Evolutionary conservation across 2,329 filamentous ascomycete genomes (phyloP), one percentile per base, ranked within the genome.

Genomic region (Orbilia javanica): DNA sequence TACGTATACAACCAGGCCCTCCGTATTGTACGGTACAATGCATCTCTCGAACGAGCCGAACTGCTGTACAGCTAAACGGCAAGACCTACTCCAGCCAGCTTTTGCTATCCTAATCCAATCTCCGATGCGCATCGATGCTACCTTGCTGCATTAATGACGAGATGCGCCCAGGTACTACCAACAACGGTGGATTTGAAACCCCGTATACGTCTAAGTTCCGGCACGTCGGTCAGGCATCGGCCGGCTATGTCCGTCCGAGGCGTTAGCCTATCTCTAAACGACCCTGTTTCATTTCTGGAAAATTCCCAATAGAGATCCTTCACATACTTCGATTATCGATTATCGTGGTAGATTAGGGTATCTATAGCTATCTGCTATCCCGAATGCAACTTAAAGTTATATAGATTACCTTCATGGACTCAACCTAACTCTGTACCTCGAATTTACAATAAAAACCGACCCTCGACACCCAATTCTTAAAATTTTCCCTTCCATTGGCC

Each of bases 231-330:
- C 25, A n/a, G 31, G 18, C 34, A 27, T 22, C 52, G 52, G 52
- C 55, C 55, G 55, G 55, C 20, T 18, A 60, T 60, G 55, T 60
- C 55, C 55, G 55, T 60, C 18, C 53, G 20, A 25, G 55, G 27
- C 25, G n/a, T 44, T 44, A 44, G 42, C n/a, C 18, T 39, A 25
- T 20, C 6, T 25, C 18, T 36, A 60, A 60, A 39, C 53, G 53
- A 27, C 55, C 55, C 34, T 60, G 55, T 60, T 60, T 42, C 55
- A 42, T 42, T 60, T 60, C 55, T 34, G 18, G 31, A 60, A 25
- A 50, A 25, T 50, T 50, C 46, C 46, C 46, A 50, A 50, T 50
- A 60, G 34, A 60, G 55, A 60, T 60, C 55, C 55, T 60, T 60
- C 55, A 60, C 55, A 31, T 42, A 60, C 11, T 42, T 60, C 52